These are phyloP conservation scores for Pulveroboletus sp. DNA, from an alignment of 768 basidiomycete genomes.

Conservation along the genomic window DNA sequence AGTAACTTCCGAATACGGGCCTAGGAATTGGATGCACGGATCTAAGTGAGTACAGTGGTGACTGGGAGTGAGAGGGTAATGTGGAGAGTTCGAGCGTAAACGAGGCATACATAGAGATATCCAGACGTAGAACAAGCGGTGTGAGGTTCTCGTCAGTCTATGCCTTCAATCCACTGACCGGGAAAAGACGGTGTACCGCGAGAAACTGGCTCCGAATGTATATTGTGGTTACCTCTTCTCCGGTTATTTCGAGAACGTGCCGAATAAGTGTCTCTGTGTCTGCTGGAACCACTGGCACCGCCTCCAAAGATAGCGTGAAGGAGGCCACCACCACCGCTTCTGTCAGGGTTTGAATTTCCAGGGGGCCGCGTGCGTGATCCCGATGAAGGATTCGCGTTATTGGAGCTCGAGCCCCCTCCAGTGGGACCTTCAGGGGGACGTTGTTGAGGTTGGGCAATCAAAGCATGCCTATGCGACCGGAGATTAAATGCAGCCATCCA, in stretches of 20 bases:
- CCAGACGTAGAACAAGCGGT: neutral
- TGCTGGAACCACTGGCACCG: slow-evolving; percentile 15
- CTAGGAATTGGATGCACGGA: slow-evolving; percentile 14
- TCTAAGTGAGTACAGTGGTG: slow-evolving; percentile 20
- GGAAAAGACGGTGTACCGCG: slow-evolving; percentile 26
- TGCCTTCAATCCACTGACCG: slow-evolving; percentile 34
- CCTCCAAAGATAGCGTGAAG: slow-evolving; percentile 33
- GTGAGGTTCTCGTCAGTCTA: slow-evolving; percentile 22
- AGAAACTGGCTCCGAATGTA: slow-evolving; percentile 4
- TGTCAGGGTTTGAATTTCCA: slow-evolving; percentile 16
- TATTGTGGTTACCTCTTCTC: slow-evolving; percentile 12
- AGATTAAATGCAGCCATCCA: slow-evolving; percentile 4
- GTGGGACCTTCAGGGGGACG: slow-evolving; percentile 26
- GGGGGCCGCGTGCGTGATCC: slow-evolving; percentile 18
- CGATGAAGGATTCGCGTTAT: slow-evolving; percentile 15
- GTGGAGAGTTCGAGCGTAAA: slow-evolving; percentile 4
- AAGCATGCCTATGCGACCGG: slow-evolving; percentile 47
- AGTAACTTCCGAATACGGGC: slow-evolving; percentile 4
- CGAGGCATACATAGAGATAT: neutral
- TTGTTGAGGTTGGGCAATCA: slow-evolving; percentile 60
- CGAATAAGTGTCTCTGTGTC: slow-evolving; percentile 11
- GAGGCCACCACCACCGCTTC: slow-evolving; percentile 20
- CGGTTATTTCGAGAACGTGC: slow-evolving; percentile 8
- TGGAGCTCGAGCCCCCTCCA: slow-evolving; percentile 19
- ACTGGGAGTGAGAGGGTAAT: slow-evolving; percentile 8